phyloP scores from a whole-genome alignment of 768 basidiomycete genomes.

The Pleurotus tuber-regium region DNA sequence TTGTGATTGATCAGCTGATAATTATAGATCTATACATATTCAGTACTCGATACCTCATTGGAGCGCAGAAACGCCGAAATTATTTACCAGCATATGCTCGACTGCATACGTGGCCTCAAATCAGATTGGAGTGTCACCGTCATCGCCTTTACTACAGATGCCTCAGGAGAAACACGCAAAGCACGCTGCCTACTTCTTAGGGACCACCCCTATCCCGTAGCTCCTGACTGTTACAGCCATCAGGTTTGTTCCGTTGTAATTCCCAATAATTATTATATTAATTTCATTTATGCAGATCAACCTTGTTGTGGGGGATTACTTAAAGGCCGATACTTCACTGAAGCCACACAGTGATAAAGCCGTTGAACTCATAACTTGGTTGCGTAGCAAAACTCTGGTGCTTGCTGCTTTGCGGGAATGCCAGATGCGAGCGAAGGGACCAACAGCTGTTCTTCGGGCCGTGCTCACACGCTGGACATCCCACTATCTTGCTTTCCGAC shows the following conservation, averaged over 20 bases:
- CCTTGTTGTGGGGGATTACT: constrained; percentile 37
- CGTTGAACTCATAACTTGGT: constrained; percentile 35
- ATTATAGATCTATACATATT: constrained; percentile 27
- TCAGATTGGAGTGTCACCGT: constrained; percentile 24
- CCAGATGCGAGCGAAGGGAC: constrained; percentile 15
- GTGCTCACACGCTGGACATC: constrained; percentile 28
- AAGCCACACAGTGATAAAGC: constrained; percentile 22
- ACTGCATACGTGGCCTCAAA: constrained; percentile 18
- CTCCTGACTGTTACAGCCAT: constrained; percentile 32
- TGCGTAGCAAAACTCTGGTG: constrained; percentile 29
- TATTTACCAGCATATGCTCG: constrained; percentile 21
- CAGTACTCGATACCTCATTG: constrained; percentile 27
- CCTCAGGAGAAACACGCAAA: constrained; percentile 32
- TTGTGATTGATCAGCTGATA: no score
- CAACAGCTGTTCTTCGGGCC: constrained; percentile 20
- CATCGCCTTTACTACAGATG: constrained; percentile 31
- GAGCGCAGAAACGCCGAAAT: constrained; percentile 30
- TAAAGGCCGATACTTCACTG: constrained; percentile 23
- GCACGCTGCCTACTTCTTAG: constrained; percentile 16
- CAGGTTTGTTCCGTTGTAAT: constrained; percentile 17
- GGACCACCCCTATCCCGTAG: constrained; percentile 22
- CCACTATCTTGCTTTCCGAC: constrained; percentile 25
- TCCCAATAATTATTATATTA: not conserved
- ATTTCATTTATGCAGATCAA: constrained; percentile 28
- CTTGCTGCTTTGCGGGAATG: constrained; percentile 24